A percentile compares a stretch with the other conserved stretches of the same genome.
phyloP scores from a whole-genome alignment of 352 stramenopile genomes.

The Globisporangium alternatum region DNA sequence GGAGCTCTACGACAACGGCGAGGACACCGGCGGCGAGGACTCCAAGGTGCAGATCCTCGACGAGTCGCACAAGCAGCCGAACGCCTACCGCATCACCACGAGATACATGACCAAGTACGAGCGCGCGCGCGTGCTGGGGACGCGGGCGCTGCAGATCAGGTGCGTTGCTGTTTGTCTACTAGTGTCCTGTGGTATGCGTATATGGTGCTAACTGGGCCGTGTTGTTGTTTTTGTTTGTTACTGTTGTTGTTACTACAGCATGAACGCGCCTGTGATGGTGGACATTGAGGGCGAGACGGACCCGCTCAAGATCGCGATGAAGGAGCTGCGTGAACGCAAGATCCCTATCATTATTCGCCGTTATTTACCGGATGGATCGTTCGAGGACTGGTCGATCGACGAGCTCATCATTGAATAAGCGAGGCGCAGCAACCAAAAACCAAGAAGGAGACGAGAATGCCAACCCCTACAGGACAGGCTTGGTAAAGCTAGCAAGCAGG shows the following conservation, averaged over 20 bases:
- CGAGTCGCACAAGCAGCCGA: constrained; percentile 84
- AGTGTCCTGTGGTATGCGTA: not conserved
- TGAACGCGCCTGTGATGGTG: constrained; percentile 96
- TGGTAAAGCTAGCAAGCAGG: not conserved
- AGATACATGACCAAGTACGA: constrained; percentile 99
- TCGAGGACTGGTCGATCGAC: constrained; percentile 99
- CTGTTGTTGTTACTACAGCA: constrained; percentile 34
- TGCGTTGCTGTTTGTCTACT: constrained; percentile 20
- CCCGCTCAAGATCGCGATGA: constrained; percentile 99
- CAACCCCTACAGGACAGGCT: not conserved
- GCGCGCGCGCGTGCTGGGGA: constrained; percentile 96
- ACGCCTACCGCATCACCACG: constrained; percentile 93
- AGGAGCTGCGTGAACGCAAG: constrained; percentile 98
- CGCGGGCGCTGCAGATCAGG: constrained; percentile 98
- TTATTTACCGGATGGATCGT: constrained; percentile 98
- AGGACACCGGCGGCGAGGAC: constrained; percentile 52
- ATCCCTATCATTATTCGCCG: constrained; percentile 99
- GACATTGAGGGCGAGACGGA: constrained; percentile 98
- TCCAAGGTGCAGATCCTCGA: constrained; percentile 75
- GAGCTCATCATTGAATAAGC: constrained; percentile 98
- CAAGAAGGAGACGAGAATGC: not conserved
- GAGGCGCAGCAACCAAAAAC: constrained; percentile 11
- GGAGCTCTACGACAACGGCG: constrained; percentile 63
- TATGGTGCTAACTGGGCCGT: not conserved
- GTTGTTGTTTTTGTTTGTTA: too few species aligned